Evolutionary conservation across 495 filamentous ascomycete species (phyloP).

Genomic region (Penicillium riverlandense): DNA sequence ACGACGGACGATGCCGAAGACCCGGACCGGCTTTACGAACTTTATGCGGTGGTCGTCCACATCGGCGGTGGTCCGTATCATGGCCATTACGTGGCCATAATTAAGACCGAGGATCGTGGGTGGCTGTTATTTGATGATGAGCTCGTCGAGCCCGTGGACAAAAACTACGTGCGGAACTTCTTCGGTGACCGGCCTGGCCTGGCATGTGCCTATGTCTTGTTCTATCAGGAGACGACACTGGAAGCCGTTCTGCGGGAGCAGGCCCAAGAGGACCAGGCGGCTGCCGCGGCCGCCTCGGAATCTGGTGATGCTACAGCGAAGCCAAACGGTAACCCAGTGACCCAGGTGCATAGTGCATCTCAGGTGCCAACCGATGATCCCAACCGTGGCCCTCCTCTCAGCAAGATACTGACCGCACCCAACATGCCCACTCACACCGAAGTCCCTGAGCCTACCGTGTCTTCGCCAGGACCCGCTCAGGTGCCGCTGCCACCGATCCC

Average conservation of each 20-base stretch:
- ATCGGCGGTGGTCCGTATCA: conserved; percentile 98
- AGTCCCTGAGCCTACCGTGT: conserved; percentile 18
- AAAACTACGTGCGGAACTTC: conserved; percentile 94
- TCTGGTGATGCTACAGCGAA: conserved; percentile 44
- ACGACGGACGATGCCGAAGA: conserved; percentile 96
- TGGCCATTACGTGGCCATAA: conserved; percentile 94
- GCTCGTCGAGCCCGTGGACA: conserved; percentile 96
- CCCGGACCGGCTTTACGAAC: conserved; percentile 88
- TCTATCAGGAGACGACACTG: conserved; percentile 93
- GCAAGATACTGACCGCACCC: conserved; percentile 57
- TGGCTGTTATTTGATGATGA: conserved; percentile 98
- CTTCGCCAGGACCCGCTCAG: conserved; percentile 8
- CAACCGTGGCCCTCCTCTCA: conserved; percentile 46
- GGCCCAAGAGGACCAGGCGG: conserved; percentile 65
- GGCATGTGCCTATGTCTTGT: conserved; percentile 93
- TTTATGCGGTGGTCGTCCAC: conserved; percentile 98
- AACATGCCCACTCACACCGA: conserved; percentile 29
- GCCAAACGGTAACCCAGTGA: conserved; percentile 28
- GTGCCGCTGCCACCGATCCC: conserved; percentile 33
- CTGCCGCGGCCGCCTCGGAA: conserved; percentile 36
- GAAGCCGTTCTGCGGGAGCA: conserved; percentile 83
- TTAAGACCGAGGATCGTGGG: conserved; percentile 93
- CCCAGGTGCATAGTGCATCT: conserved; percentile 36
- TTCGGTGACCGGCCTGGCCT: conserved; percentile 88
- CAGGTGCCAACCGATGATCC: conserved; percentile 37